These are phyloP conservation scores for Paraconiothyrium brasiliense DNA, from an alignment of 2,329 filamentous ascomycete genomes.

Conservation along the genomic window DNA sequence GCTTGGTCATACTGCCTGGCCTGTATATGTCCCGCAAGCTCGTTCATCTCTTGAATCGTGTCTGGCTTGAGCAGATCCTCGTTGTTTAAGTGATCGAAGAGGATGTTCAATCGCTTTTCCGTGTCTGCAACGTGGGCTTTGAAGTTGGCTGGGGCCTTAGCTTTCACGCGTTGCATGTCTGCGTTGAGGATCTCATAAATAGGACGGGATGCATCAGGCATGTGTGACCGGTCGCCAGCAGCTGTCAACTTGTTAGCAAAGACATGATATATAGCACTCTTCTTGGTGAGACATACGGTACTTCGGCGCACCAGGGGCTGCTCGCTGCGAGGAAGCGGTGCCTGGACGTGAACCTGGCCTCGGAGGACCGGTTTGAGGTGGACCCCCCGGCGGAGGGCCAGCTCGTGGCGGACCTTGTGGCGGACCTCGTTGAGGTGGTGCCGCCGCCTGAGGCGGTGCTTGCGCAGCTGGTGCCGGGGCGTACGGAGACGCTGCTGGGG, in stretches of 20 bases:
- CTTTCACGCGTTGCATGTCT: constrained; percentile 89
- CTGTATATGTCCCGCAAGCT: constrained; percentile 59
- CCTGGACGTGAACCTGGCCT: constrained; percentile 54
- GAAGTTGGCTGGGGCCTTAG: constrained; percentile 85
- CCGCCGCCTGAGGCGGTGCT: constrained; percentile 49
- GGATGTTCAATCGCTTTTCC: constrained; percentile 86
- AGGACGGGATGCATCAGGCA: constrained; percentile 77
- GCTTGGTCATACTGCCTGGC: constrained; percentile 57
- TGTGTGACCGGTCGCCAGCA: constrained; percentile 87
- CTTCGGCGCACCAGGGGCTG: constrained; percentile 66
- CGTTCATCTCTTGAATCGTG: constrained; percentile 73
- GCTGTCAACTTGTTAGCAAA: constrained; percentile 50
- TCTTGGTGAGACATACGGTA: constrained; percentile 67
- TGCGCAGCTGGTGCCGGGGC: constrained; percentile 28
- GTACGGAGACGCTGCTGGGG: constrained; percentile 29
- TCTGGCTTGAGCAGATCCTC: constrained; percentile 85
- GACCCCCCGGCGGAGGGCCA: constrained; percentile 52
- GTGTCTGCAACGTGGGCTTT: constrained; percentile 91
- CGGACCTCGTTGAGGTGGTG: constrained; percentile 48
- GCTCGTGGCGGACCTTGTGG: constrained; percentile 55
- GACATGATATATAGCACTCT: background rate
- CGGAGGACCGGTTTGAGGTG: constrained; percentile 53
- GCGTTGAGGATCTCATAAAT: constrained; percentile 82
- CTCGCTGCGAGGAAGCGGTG: constrained; percentile 61
- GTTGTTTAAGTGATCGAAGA: constrained; percentile 99